These are phyloP conservation scores for Bocquillonia castaneifolia DNA, from an alignment of 441 rosid species.

Conservation along the genomic window DNA sequence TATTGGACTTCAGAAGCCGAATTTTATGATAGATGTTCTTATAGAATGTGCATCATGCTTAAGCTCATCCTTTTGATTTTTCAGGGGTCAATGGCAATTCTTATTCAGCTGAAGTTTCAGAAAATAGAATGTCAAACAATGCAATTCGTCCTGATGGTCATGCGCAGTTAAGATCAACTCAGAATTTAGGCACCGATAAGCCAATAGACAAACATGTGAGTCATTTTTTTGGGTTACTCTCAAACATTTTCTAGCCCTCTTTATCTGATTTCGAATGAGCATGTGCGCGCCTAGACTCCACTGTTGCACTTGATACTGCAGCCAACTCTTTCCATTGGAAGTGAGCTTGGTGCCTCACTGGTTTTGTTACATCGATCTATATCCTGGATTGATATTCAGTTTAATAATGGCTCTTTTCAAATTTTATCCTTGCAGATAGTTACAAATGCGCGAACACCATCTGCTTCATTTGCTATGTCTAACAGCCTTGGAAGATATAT, in stretches of 20 bases:
- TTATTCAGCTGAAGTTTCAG: constrained; percentile 12
- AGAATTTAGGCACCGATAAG: constrained; percentile 3
- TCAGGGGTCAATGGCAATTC: constrained; percentile 12
- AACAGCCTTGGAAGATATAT: constrained; percentile 9
- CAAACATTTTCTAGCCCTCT: not conserved
- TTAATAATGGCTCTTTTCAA: not conserved
- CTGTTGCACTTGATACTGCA: not conserved
- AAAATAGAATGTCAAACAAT: constrained; percentile 1
- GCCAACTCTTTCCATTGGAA: not conserved
- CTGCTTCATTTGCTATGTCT: constrained; percentile 11
- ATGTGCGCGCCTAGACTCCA: not conserved
- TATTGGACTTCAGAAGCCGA: not conserved
- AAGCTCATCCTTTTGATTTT: not conserved
- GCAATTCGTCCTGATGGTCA: constrained; percentile 5
- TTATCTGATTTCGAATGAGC: not conserved
- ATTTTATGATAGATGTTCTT: not conserved
- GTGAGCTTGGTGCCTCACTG: not conserved
- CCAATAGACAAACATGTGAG: constrained; percentile 13
- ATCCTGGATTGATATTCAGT: not conserved
- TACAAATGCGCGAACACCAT: constrained; percentile 3
- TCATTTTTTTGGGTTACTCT: not conserved
- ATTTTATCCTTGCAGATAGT: constrained; percentile 10
- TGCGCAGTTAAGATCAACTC: not conserved
- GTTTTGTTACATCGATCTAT: not conserved
- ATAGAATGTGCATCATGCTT: not conserved